Base-by-base conservation (phyloP, 192 early-diverging fungal genomes). In the Coemansia sp. region DNA sequence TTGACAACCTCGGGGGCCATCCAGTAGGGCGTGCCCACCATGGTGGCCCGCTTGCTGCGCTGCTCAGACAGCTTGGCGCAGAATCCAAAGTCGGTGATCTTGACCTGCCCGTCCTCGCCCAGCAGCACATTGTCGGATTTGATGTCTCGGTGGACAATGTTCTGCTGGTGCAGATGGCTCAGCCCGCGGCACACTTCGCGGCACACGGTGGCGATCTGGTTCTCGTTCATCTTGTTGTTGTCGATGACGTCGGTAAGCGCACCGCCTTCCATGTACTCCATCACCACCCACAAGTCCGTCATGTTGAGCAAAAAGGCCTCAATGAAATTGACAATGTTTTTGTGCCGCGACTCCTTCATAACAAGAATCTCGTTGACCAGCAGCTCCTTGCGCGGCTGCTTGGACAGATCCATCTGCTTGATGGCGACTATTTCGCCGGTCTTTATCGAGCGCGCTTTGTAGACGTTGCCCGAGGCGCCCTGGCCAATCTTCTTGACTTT, bases 221-320 rank as follows among this genome's bases (percentile, higher is more conserved):
- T 83, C 78, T 98, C 94, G n/a, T 83, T 86, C 84, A 98, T 77
- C 50, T 83, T 82, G 71, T 87, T 93, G 81, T 96, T 95, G 69
- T 90, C 91, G 71, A 98, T 97, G 20, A 97, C 89, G 65, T 98
- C 95, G 20, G 93, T 98, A 71, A 98, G 80, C 14, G 94, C 85
- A 44, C 96, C 96, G 44, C 93, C 96, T 71, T 98, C 96, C 94
- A 98, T 98, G 72, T 89, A 93, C 79, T 98, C 96, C 92, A 98
- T 93, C 23, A 98, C 86, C 12, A 98, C 91, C 96, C 96, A 98
- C 56, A 98, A 77, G 39, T 97, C 94, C 21, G 60, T 51, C 52
- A 80, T 81, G 65, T 85, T 87, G 47, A 94, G 84, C 60, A 98
- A 74, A 72, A 88, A 98, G 9, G 89, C 82, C 71, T 97, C 94